A percentile compares a stretch with the other conserved stretches of the same genome.
phyloP scores from a whole-genome alignment of 371 early-diverging fungal species.

The Mucor saturninus region DNA sequence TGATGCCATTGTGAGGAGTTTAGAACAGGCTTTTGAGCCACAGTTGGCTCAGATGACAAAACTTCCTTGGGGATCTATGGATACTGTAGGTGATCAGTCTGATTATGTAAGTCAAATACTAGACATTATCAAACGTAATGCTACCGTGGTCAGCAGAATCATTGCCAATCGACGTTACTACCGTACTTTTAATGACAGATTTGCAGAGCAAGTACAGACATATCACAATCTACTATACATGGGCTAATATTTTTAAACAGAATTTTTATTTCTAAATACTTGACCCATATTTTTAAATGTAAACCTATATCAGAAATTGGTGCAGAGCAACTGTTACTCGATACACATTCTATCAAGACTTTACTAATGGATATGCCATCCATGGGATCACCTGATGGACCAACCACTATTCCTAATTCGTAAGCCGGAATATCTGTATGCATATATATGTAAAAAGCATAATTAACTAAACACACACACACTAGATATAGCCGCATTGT shows the following conservation, averaged over 20 bases:
- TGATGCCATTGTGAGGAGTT: constrained; percentile 65
- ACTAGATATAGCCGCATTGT: constrained; percentile 80
- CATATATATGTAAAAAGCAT: too few relatives aligned
- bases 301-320: constrained; percentile 86
- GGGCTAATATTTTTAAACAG: constrained; percentile 36
- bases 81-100: constrained; percentile 92
- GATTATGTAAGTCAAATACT: constrained; percentile 79
- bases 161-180: constrained; percentile 80
- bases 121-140: constrained; percentile 50
- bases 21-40: constrained; percentile 70
- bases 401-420: constrained; percentile 59
- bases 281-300: constrained; percentile 70
- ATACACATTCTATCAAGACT: constrained; percentile 88
- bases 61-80: constrained; percentile 80
- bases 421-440: constrained; percentile 32
- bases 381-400: constrained; percentile 53
- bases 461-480: too few relatives aligned
- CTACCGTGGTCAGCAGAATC: constrained; percentile 59
- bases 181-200: constrained; percentile 87
- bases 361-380: constrained; percentile 74
- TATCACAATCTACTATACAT: too few relatives aligned
- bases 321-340: constrained; percentile 91
- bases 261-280: constrained; percentile 66
- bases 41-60: constrained; percentile 72
- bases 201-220: constrained; percentile 73